phyloP scores from a whole-genome alignment of 768 basidiomycete species.

The Gyrodon lividus region DNA sequence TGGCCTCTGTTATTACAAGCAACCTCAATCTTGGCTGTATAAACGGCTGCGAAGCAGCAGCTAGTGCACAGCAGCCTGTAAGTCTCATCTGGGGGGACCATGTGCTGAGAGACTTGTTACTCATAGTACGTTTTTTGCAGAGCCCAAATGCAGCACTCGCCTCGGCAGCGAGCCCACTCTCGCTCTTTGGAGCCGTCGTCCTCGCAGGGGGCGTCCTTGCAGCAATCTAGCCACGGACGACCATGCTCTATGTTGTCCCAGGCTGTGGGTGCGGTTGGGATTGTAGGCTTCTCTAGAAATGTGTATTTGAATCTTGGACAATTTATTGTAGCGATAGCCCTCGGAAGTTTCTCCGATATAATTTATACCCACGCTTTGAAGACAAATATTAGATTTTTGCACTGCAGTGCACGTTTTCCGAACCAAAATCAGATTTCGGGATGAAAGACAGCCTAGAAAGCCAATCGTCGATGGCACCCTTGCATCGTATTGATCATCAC shows the following conservation, averaged over 20 bases:
- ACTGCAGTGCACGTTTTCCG: too few species aligned
- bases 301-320: constrained; percentile 11
- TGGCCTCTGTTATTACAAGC: constrained; percentile 18
- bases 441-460: too few species aligned
- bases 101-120: neutral
- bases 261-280: neutral
- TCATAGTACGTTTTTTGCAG: constrained; percentile 9
- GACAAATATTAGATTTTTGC: neutral
- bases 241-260: neutral
- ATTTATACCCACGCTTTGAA: constrained; percentile 1
- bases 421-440: too few species aligned
- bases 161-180: constrained; percentile 17
- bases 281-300: neutral
- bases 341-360: neutral
- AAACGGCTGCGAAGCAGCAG: constrained; percentile 21
- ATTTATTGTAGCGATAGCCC: constrained; percentile 16
- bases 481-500: too few species aligned
- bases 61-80: constrained; percentile 23
- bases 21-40: constrained; percentile 26
- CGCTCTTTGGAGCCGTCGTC: constrained; percentile 22
- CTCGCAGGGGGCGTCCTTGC: constrained; percentile 22
- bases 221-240: constrained; percentile 8
- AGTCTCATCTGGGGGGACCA: neutral
- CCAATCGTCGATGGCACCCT: too few species aligned
- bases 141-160: constrained; percentile 18